These are phyloP conservation scores for Rubus idaeus DNA, from an alignment of 306 rosid genomes.

Conservation along the genomic window DNA sequence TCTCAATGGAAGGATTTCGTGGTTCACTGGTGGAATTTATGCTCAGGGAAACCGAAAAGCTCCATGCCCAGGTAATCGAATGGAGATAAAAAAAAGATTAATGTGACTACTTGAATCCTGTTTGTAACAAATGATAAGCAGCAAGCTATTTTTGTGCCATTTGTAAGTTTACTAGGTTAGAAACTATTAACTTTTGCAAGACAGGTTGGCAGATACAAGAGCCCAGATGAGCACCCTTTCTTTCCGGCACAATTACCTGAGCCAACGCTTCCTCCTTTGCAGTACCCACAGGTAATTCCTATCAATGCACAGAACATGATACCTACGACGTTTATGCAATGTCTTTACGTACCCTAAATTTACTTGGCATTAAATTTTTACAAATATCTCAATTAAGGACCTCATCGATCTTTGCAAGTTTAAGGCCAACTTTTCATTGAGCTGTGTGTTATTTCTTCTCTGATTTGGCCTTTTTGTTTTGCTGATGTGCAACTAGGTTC, in stretches of 20 bases:
- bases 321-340: background rate
- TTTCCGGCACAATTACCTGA: conserved; percentile 43
- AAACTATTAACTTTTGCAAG: conserved; percentile 15
- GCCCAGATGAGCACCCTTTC: conserved; percentile 72
- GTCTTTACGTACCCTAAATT: background rate
- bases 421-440: background rate
- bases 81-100: conserved; percentile 4
- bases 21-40: conserved; percentile 69
- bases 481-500: conserved; percentile 43
- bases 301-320: background rate
- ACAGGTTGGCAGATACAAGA: conserved; percentile 68
- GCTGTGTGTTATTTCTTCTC: conserved; percentile 8
- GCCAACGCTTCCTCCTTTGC: conserved; percentile 60
- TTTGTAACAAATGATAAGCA: background rate
- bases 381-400: background rate
- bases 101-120: background rate
- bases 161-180: background rate
- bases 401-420: background rate
- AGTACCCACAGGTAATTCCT: conserved; percentile 58
- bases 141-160: background rate
- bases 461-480: conserved; percentile 10
- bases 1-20: conserved; percentile 43
- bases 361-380: background rate
- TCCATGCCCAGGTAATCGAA: conserved; percentile 59
- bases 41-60: conserved; percentile 63